Evolutionary conservation across 176 grass and related monocot genomes (phyloP), one percentile per base, ranked within the genome.

Genomic region (Neostapfia colusana): DNA sequence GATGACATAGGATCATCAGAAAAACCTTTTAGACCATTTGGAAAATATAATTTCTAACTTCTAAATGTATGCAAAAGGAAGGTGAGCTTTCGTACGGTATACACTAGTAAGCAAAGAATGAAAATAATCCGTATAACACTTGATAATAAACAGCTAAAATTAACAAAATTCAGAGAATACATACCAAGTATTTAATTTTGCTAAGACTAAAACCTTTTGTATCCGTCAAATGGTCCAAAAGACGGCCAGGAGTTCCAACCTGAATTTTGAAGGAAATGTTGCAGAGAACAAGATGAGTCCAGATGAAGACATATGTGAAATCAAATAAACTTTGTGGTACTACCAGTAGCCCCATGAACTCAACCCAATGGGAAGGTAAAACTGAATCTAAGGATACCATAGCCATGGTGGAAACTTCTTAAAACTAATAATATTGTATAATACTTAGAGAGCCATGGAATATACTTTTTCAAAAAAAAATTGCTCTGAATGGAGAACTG

Each of bases 121-220:
- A 77, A 40, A 7, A 21, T 14, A 59, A 5, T 48, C 12, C 24
- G 48, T 37, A 46, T 26, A 80, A 58, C 38, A 46, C 43, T 28
- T 40, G 43, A 64, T 6, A 34, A 64, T 16, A 63, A 65, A 26
- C 27, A n/a, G 35, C 3, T 10, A 69, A 16, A 38, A 43, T 31
- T 11, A 58, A 54, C 8, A 24, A 58, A 26, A 58, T 5, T 58
- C 55, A 40, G 3, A 46, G 14, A 70, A 50, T 36, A 62, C 64
- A 31, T 89, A 96, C 92, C 92, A 96, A 78, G 66, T 92, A 96
- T 76, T 92, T 96, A 73, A 96, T 83, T 67, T 82, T 91, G 64
- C 68, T 90, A 73, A 96, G 86, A 34, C 92, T 96, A 72, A 96
- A 96, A 73, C 89, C 86, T 87, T 96, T 96, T 42, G 92, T 96